phyloP scores from a whole-genome alignment of 2,329 filamentous ascomycete genomes.

The Calonectria honghensis region DNA sequence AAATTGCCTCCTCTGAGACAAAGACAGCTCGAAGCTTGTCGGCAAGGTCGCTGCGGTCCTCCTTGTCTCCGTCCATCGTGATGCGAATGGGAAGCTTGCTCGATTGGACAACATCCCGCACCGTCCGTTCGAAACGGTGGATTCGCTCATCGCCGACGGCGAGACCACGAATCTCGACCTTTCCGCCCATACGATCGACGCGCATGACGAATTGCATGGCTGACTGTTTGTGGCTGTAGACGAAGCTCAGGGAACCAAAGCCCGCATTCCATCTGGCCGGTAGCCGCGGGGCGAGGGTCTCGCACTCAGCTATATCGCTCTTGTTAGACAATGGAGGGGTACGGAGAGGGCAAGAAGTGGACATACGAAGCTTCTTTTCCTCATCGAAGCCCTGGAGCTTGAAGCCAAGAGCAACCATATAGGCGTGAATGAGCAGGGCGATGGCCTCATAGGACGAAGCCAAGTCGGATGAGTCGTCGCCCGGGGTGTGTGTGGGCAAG shows the following conservation, averaged over 20 bases:
- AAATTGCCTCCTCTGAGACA: conserved; percentile 81
- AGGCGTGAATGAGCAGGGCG: conserved; percentile 88
- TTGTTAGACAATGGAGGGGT: conserved; percentile 36
- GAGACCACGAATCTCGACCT: conserved; percentile 88
- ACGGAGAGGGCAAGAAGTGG: background rate
- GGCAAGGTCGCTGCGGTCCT: conserved; percentile 70
- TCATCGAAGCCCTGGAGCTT: conserved; percentile 89
- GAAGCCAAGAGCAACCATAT: conserved; percentile 87
- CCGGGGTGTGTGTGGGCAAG: conserved; percentile 71
- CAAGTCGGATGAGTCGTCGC: conserved; percentile 76
- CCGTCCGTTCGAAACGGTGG: conserved; percentile 82
- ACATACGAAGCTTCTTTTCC: conserved; percentile 82
- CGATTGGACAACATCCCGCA: conserved; percentile 83
- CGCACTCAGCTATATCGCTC: conserved; percentile 65
- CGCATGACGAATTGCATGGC: conserved; percentile 90
- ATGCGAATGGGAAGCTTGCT: conserved; percentile 74
- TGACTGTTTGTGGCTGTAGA: conserved; percentile 90
- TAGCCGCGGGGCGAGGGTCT: conserved; percentile 76
- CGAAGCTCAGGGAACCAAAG: conserved; percentile 83
- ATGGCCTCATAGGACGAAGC: conserved; percentile 87
- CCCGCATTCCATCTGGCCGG: conserved; percentile 87
- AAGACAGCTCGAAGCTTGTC: conserved; percentile 78
- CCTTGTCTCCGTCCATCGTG: conserved; percentile 64
- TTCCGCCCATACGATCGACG: conserved; percentile 86
- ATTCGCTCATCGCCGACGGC: conserved; percentile 89